Evolutionary conservation across 2,329 filamentous ascomycete species (phyloP).

Genomic region (Beauveria sp.): DNA sequence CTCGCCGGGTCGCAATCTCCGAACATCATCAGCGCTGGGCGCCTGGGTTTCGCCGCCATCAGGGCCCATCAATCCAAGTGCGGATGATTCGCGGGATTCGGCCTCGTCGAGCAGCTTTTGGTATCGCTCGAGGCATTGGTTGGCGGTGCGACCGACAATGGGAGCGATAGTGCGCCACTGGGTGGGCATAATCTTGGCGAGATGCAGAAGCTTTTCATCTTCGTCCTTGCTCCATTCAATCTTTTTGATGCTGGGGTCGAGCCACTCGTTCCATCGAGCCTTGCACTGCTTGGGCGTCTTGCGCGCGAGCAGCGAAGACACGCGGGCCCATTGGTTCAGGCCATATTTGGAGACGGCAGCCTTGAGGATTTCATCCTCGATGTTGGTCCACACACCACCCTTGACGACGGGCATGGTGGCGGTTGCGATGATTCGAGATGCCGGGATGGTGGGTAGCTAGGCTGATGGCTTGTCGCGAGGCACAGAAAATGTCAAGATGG

Average conservation of each 20-base stretch:
- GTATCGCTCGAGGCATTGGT: constrained; percentile 94
- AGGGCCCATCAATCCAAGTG: constrained; percentile 75
- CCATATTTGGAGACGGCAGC: constrained; percentile 92
- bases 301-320: constrained; percentile 90
- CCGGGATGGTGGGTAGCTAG: neutral
- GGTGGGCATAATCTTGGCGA: constrained; percentile 97
- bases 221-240: constrained; percentile 99
- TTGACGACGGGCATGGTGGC: constrained; percentile 62
- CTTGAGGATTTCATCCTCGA: constrained; percentile 94
- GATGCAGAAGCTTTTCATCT: constrained; percentile 91
- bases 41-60: constrained; percentile 80
- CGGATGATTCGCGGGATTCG: constrained; percentile 78
- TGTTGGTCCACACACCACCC: constrained; percentile 68
- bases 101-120: constrained; percentile 95
- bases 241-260: constrained; percentile 96
- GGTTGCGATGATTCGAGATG: constrained; percentile 13
- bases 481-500: constrained; percentile 9
- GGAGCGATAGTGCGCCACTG: constrained; percentile 99
- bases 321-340: constrained; percentile 95
- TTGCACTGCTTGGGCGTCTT: constrained; percentile 99
- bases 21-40: constrained; percentile 86
- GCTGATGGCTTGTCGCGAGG: neutral
- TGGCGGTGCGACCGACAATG: constrained; percentile 91
- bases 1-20: constrained; percentile 82
- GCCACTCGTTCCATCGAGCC: constrained; percentile 95